phyloP scores from a whole-genome alignment of 371 early-diverging fungal genomes.

The Mortierella sp. region DNA sequence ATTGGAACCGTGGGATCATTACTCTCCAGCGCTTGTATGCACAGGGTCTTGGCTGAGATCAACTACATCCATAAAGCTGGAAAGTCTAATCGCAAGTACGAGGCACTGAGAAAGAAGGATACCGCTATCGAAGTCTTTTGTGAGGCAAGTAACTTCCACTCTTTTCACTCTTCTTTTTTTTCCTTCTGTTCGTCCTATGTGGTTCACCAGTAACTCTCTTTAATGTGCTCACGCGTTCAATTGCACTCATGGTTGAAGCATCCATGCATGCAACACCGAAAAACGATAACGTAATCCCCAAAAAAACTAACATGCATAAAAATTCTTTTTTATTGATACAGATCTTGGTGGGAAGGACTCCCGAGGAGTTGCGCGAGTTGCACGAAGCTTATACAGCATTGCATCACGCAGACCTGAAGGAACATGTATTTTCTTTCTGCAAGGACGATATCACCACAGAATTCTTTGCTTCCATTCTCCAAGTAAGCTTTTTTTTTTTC shows the following conservation, averaged over 20 bases:
- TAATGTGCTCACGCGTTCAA: neutral
- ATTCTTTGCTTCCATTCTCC: constrained; percentile 37
- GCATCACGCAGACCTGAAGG: constrained; percentile 14
- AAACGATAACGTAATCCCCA: neutral
- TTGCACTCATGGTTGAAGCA: neutral
- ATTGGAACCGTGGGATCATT: constrained; percentile 47
- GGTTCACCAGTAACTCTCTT: too few species aligned
- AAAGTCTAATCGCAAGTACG: constrained; percentile 47
- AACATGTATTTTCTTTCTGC: constrained; percentile 29
- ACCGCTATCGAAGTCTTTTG: constrained; percentile 44
- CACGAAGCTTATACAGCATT: constrained; percentile 33
- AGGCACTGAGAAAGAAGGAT: constrained; percentile 48
- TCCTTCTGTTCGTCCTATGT: neutral
- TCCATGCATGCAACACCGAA: neutral
- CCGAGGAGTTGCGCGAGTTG: constrained; percentile 44
- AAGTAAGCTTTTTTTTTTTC: constrained; percentile 20
- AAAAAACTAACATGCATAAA: too few species aligned
- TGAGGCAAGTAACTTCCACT: constrained; percentile 21
- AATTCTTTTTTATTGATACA: too few species aligned
- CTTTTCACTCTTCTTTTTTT: neutral
- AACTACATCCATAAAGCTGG: constrained; percentile 39
- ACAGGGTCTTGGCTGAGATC: constrained; percentile 47
- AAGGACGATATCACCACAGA: constrained; percentile 21
- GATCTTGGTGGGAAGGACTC: constrained; percentile 46
- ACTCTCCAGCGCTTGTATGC: constrained; percentile 26